Conservation (phyloP, 2,329 filamentous ascomycete species). For the Cladosporium velox region DNA sequence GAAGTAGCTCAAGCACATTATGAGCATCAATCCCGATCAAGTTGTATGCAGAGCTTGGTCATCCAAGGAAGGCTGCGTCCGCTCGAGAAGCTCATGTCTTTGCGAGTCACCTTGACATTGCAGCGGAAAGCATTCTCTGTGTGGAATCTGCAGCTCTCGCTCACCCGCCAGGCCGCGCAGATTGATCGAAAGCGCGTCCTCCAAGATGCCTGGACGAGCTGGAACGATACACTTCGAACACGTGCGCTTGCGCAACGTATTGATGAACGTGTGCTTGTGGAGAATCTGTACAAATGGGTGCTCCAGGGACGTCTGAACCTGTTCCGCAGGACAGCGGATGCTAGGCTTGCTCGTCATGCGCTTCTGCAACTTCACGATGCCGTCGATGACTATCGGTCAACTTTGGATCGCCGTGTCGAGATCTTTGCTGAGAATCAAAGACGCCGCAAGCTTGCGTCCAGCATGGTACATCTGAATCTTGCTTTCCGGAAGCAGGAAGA, state of each 20-base stretch:
- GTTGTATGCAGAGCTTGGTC: slow-evolving; percentile 26
- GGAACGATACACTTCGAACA: slow-evolving; percentile 63
- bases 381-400: slow-evolving; percentile 22
- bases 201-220: slow-evolving; percentile 60
- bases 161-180: slow-evolving; percentile 47
- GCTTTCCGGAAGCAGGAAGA: slow-evolving; percentile 36
- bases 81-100: slow-evolving; percentile 44
- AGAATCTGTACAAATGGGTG: slow-evolving; percentile 64
- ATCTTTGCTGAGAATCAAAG: slow-evolving; percentile 33
- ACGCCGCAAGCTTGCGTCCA: slow-evolving; percentile 30
- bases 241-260: slow-evolving; percentile 55
- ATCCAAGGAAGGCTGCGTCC: slow-evolving; percentile 48
- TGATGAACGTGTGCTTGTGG: slow-evolving; percentile 57
- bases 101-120: slow-evolving; percentile 48
- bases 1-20: slow-evolving; percentile 3
- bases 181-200: slow-evolving; percentile 56
- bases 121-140: slow-evolving; percentile 49
- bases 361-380: slow-evolving; percentile 19
- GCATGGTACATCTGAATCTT: slow-evolving; percentile 34
- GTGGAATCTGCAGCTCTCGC: slow-evolving; percentile 50
- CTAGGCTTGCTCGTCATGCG: slow-evolving; percentile 27
- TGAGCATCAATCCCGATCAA: not conserved
- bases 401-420: slow-evolving; percentile 22
- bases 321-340: slow-evolving; percentile 41
- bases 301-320: slow-evolving; percentile 49